phyloP scores from a whole-genome alignment of 202 grass and related monocot genomes.

The Thinopyrum obtusiflorum region DNA sequence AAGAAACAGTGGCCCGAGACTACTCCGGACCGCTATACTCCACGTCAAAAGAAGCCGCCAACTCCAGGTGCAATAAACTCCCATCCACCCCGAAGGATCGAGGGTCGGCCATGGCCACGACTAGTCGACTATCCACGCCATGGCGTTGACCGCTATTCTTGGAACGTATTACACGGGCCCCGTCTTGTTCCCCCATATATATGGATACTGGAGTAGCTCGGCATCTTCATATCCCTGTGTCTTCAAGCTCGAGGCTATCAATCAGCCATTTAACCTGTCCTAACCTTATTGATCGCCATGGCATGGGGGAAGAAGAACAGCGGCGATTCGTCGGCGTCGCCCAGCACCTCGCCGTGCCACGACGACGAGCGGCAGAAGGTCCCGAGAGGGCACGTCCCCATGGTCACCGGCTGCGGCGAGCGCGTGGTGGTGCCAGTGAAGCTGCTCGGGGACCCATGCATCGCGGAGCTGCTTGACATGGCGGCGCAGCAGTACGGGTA shows the following conservation, averaged over 20 bases:
- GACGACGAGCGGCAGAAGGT: constrained; percentile 10
- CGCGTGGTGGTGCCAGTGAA: too few relatives aligned
- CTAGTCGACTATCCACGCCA: background rate
- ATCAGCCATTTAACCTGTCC: too few relatives aligned
- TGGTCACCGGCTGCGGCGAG: too few relatives aligned
- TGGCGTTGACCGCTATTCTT: background rate
- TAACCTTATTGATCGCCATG: background rate
- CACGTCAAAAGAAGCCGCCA: background rate
- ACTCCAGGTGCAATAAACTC: background rate
- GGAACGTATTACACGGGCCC: too few relatives aligned
- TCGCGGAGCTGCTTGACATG: too few relatives aligned
- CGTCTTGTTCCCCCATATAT: too few relatives aligned
- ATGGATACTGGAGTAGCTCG: too few relatives aligned
- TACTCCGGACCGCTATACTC: too few relatives aligned
- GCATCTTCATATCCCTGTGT: background rate
- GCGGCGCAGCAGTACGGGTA: too few relatives aligned
- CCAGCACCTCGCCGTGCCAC: background rate
- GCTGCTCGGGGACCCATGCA: too few relatives aligned
- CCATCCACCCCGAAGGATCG: background rate
- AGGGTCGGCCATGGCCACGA: background rate
- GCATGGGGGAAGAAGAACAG: too few relatives aligned
- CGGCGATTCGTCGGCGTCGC: background rate
- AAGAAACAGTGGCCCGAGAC: too few relatives aligned
- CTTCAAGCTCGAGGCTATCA: background rate
- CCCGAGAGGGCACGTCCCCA: constrained; percentile 35